Evolutionary conservation across 2,329 filamentous ascomycete species (phyloP).

Genomic region (Aspergillus fumigatiaffinis): DNA sequence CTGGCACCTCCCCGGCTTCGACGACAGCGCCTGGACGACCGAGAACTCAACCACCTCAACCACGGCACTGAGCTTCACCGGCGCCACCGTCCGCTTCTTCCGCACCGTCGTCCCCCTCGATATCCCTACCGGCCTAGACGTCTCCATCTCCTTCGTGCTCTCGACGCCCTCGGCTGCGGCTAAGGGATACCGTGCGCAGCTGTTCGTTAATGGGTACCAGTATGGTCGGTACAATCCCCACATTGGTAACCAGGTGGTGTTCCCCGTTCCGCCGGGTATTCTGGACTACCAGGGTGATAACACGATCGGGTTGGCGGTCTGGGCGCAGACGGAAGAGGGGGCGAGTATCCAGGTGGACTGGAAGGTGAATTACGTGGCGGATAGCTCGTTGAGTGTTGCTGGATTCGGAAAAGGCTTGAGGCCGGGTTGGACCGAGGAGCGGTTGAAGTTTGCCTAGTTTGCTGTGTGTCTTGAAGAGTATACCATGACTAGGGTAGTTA

Average conservation of each 20-base stretch:
- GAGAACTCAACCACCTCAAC: slow-evolving; percentile 24
- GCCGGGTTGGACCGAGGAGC: slow-evolving; percentile 47
- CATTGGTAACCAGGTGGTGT: slow-evolving; percentile 58
- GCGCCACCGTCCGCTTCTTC: slow-evolving; percentile 55
- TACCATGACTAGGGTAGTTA: background rate
- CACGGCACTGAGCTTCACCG: slow-evolving; percentile 36
- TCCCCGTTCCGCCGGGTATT: slow-evolving; percentile 58
- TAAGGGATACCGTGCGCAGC: slow-evolving; percentile 48
- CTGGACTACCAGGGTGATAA: slow-evolving; percentile 58
- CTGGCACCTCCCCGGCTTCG: slow-evolving; percentile 56
- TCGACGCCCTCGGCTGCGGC: slow-evolving; percentile 38
- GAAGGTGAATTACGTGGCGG: slow-evolving; percentile 52
- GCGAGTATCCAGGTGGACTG: slow-evolving; percentile 49
- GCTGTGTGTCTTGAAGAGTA: background rate
- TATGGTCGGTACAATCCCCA: slow-evolving; percentile 58
- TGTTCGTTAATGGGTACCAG: slow-evolving; percentile 65
- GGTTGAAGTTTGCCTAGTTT: slow-evolving; percentile 32
- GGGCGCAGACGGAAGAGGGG: slow-evolving; percentile 55
- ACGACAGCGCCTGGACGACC: slow-evolving; percentile 44
- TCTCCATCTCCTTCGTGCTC: slow-evolving; percentile 55
- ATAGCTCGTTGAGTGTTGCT: slow-evolving; percentile 50
- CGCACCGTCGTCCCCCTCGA: slow-evolving; percentile 50
- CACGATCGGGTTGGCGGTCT: slow-evolving; percentile 55
- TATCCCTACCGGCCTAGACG: slow-evolving; percentile 51
- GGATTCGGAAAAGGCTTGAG: slow-evolving; percentile 48